phyloP scores from a whole-genome alignment of 345 rosid species.

The Melaleuca alternifolia region DNA sequence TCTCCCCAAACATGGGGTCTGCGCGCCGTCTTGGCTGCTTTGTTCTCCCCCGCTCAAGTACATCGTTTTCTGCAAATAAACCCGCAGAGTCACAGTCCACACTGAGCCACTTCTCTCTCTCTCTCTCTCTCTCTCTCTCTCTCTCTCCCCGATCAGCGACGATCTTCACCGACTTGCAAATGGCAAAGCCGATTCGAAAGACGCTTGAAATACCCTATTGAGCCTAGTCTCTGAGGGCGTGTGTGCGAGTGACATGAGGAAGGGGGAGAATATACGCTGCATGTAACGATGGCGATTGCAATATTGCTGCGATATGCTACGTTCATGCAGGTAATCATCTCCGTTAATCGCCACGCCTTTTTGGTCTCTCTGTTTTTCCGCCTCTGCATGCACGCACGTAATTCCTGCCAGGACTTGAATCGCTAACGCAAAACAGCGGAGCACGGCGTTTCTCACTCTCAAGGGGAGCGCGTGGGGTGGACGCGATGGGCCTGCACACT shows the following conservation, averaged over 20 bases:
- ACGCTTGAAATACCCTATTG: background rate
- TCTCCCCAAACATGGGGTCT: slow-evolving; percentile 4
- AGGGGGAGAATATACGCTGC: background rate
- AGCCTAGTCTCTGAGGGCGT: background rate
- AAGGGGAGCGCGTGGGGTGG: background rate
- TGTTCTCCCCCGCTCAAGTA: slow-evolving; percentile 9
- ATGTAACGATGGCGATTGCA: background rate
- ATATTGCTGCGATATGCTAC: background rate
- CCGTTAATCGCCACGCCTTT: background rate
- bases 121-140: background rate
- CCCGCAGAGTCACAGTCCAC: background rate
- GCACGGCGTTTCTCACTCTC: background rate
- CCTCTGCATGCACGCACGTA: background rate
- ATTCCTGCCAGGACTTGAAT: background rate
- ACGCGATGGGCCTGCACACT: background rate
- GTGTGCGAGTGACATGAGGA: background rate
- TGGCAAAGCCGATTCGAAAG: background rate
- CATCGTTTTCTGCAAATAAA: slow-evolving; percentile 4
- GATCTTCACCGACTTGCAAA: background rate
- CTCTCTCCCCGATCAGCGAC: background rate
- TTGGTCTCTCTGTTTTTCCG: background rate
- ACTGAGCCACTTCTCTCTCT: background rate
- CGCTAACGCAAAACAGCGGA: background rate
- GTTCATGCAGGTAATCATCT: background rate
- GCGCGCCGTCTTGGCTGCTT: slow-evolving; percentile 4